Percentiles rank a stretch among this genome's conserved stretches.
Evolutionary conservation across 2,329 filamentous ascomycete species (phyloP).

Genomic region (Cordyceps fumosorosea): DNA sequence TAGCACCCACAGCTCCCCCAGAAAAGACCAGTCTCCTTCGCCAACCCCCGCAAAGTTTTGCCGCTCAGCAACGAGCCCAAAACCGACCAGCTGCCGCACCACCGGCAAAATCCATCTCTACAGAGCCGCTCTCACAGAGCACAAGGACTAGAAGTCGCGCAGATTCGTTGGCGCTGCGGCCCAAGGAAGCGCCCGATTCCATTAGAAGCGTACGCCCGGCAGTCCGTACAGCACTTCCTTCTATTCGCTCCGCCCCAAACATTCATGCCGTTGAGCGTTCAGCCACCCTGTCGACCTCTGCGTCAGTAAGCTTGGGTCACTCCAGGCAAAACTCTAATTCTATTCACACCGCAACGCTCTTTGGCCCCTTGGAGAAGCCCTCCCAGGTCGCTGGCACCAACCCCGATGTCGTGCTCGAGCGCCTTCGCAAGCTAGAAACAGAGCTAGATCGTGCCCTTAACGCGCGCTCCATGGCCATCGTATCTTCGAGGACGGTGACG

Average conservation of each 20-base stretch:
- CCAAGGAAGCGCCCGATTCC: conserved; percentile 9
- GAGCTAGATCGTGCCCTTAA: conserved; percentile 59
- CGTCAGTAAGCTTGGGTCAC: conserved; percentile 18
- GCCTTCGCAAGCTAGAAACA: conserved; percentile 49
- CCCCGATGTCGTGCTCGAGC: conserved; percentile 51
- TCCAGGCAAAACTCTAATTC: conserved; percentile 25
- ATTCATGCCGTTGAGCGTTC: conserved; percentile 26
- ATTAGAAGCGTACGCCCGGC: conserved; percentile 9
- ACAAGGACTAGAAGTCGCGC: conserved; percentile 22
- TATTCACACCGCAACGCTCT: conserved; percentile 42
- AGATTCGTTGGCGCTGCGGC: conserved; percentile 1
- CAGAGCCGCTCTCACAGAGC: conserved; percentile 24
- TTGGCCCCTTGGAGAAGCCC: conserved; percentile 47
- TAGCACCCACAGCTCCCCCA: conserved; percentile 19
- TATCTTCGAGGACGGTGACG: conserved; percentile 47
- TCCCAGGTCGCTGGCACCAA: conserved; percentile 45
- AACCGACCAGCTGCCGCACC: conserved; percentile 33
- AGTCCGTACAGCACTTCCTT: conserved; percentile 7
- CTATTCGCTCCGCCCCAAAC: conserved; percentile 22
- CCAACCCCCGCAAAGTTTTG: conserved; percentile 57
- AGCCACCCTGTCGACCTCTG: conserved; percentile 22
- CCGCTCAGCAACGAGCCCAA: conserved; percentile 57
- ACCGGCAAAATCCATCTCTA: conserved; percentile 21
- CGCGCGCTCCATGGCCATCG: conserved; percentile 54
- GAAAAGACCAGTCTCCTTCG: conserved; percentile 38